Evolutionary conservation across 805 yeast species (phyloP), one percentile per base, ranked within the genome.

Genomic region (Lipomyces starkeyi): DNA sequence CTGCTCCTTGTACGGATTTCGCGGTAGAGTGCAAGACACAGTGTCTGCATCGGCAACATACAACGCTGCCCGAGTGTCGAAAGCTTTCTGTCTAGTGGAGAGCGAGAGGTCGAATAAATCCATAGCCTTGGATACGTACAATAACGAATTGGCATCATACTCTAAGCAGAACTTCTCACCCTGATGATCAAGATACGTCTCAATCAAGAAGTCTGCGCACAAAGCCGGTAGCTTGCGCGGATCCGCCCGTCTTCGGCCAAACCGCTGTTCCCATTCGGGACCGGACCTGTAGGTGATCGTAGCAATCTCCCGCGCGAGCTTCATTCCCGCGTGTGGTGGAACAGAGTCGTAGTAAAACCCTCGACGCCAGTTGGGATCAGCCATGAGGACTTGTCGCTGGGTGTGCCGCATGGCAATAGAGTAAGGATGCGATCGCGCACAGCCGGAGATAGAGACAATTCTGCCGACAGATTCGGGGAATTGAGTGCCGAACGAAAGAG

Each of bases 291-390:
- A 93, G 0, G 97, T 92, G 64, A 93, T 91, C 0, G 98, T 93
- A 40, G 97, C 97, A 60, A 93, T 91, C 78, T 92, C 97, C 71
- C 98, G 84, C 1, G 97, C 94, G 49, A 93, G 83, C 76, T 93
- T 93, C 97, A 93, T 93, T 17, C 98, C 98, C 29, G 89, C 87
- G 77, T 93, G 97, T 0, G 98, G 98, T 7, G 97, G 97, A 1
- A 93, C 81, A 2, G 80, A 76, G 68, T 84, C 91, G 77, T 93
- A 93, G 77, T 91, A 91, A 77, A 87, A 89, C 0, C 98, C 98
- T 71, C 97, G 84, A 72, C 89, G 90, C 98, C 98, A 93, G 77
- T 93, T 89, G 5, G 97, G 94, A 79, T 93, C 98, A 61, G 95
- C 88, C 97, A 93, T 93, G 63, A 93, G 82, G 2, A 91, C 97